A percentile compares a stretch with the other conserved stretches of the same genome.
Evolutionary conservation across 1,284 basidiomycete species (phyloP).

Genomic region (Hymenochaete sp.): DNA sequence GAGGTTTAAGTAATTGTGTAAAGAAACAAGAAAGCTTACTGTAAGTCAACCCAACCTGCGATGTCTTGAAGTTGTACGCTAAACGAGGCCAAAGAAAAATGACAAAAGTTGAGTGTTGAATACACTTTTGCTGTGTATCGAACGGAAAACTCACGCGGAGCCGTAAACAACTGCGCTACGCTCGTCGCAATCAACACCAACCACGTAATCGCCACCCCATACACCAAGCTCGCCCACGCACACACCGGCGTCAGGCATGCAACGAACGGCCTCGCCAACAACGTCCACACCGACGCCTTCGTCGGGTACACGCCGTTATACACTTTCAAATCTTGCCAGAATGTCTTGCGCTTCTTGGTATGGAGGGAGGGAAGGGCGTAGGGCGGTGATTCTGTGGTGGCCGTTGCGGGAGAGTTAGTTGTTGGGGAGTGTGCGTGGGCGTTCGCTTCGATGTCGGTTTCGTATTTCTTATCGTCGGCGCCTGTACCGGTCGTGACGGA

Average conservation of each 20-base stretch:
- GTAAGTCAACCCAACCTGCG: conserved; percentile 19
- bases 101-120: neutral
- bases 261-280: conserved; percentile 15
- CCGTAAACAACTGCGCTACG: conserved; percentile 21
- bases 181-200: conserved; percentile 21
- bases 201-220: conserved; percentile 22
- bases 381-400: neutral
- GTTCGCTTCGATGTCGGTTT: no score
- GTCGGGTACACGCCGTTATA: conserved; percentile 18
- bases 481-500: no score
- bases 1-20: neutral
- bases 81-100: neutral
- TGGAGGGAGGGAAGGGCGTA: no score
- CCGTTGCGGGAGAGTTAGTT: no score
- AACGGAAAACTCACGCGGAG: conserved; percentile 16
- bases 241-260: conserved; percentile 17
- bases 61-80: conserved; percentile 19
- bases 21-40: conserved; percentile 2
- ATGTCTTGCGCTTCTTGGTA: no score
- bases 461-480: no score
- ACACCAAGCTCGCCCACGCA: conserved; percentile 18
- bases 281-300: conserved; percentile 7
- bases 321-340: conserved; percentile 12
- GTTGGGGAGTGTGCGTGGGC: no score
- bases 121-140: neutral